A percentile compares a stretch with the other conserved stretches of the same genome.
These are phyloP conservation scores for Tetradesmus obliquus DNA, from an alignment of 139 green algal species.

Conservation along the genomic window DNA sequence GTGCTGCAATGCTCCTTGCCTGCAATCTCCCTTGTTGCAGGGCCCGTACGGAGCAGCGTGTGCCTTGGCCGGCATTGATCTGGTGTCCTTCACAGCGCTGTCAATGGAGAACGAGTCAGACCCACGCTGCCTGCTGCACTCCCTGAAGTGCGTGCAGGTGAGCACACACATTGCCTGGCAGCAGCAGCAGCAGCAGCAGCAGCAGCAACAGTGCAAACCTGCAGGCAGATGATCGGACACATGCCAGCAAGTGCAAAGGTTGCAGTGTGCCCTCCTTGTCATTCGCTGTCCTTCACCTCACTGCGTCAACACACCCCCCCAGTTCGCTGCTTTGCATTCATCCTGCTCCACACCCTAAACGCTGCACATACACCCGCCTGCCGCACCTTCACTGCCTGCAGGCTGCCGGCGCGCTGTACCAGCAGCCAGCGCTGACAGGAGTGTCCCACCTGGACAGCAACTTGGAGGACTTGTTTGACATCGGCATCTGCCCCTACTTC, in stretches of 20 bases:
- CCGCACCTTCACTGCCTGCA: neutral
- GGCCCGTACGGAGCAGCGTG: neutral
- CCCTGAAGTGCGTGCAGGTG: conserved; percentile 72
- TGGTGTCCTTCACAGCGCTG: conserved; percentile 48
- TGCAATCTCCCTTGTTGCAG: conserved; percentile 13
- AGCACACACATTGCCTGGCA: neutral
- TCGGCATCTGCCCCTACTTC: conserved; percentile 90
- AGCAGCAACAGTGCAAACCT: neutral
- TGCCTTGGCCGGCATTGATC: conserved; percentile 41
- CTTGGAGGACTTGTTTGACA: conserved; percentile 87
- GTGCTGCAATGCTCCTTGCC: neutral
- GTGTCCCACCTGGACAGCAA: neutral
- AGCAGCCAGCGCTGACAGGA: conserved; percentile 22
- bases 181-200: neutral
- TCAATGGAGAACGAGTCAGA: conserved; percentile 92
- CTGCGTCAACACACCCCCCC: neutral
- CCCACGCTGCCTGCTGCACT: conserved; percentile 86
- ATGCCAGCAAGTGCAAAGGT: neutral
- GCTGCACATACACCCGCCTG: too few species aligned
- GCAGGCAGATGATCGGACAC: neutral
- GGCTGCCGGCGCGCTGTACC: conserved; percentile 31
- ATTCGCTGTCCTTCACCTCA: neutral
- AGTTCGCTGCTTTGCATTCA: neutral
- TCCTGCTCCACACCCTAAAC: too few species aligned
- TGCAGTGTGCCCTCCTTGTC: neutral